A percentile compares a stretch with the other conserved stretches of the same genome.
These are phyloP conservation scores for Ceraceosorus guamensis DNA, from an alignment of 1,284 basidiomycete genomes.

Conservation along the genomic window DNA sequence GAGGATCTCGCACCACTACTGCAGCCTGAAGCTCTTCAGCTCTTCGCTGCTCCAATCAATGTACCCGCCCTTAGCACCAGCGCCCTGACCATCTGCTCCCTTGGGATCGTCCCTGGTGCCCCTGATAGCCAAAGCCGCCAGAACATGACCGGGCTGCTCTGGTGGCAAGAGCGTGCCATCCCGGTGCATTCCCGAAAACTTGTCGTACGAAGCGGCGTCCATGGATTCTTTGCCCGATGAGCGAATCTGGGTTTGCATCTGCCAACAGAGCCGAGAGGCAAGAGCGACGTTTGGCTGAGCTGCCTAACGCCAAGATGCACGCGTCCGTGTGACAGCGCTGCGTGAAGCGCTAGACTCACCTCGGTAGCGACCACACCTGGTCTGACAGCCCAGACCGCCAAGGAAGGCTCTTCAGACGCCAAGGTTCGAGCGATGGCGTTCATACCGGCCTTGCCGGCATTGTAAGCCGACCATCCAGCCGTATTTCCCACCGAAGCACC, in stretches of 20 bases:
- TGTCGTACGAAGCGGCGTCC: conserved; percentile 54
- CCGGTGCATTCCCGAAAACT: conserved; percentile 59
- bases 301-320: not conserved
- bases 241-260: conserved; percentile 51
- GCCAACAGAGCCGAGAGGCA: not conserved
- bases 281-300: not conserved
- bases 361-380: conserved; percentile 70
- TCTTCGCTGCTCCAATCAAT: not conserved
- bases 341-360: conserved; percentile 19
- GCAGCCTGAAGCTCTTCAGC: no score
- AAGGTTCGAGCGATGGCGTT: conserved; percentile 73
- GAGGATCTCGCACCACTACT: no score
- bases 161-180: conserved; percentile 58
- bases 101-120: conserved; percentile 52
- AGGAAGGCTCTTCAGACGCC: conserved; percentile 66
- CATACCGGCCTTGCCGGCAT: conserved; percentile 62
- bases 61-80: not conserved
- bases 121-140: conserved; percentile 53
- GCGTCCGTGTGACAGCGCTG: not conserved
- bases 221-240: conserved; percentile 51
- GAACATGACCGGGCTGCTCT: conserved; percentile 60
- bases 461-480: conserved; percentile 70
- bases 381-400: conserved; percentile 68
- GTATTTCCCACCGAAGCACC: conserved; percentile 67
- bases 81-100: not conserved